These are phyloP conservation scores for Talaromyces adpressus DNA, from an alignment of 495 filamentous ascomycete genomes.

Conservation along the genomic window DNA sequence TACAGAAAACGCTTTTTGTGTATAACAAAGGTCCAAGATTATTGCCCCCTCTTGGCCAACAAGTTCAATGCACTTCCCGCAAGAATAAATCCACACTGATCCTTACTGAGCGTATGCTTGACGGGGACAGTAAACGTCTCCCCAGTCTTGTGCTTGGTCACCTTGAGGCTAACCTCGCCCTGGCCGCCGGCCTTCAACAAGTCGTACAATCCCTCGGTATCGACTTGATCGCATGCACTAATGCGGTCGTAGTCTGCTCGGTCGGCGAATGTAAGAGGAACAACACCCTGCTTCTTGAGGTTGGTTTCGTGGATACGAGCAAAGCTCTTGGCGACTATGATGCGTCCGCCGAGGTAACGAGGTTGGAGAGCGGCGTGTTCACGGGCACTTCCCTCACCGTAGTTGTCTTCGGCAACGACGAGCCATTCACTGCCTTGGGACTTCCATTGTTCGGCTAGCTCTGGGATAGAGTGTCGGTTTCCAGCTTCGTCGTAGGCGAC, in stretches of 20 bases:
- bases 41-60: constrained; percentile 49
- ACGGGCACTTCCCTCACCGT: constrained; percentile 90
- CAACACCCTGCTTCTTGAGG: constrained; percentile 97
- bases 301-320: constrained; percentile 98
- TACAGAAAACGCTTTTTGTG: background rate
- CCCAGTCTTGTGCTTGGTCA: constrained; percentile 56
- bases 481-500: constrained; percentile 79
- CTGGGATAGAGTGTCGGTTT: constrained; percentile 60
- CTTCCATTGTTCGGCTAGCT: constrained; percentile 79
- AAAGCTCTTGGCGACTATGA: constrained; percentile 88
- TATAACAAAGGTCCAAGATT: background rate
- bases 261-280: constrained; percentile 82
- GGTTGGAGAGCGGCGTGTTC: constrained; percentile 98
- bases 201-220: constrained; percentile 74
- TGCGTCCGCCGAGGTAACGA: constrained; percentile 78
- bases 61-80: constrained; percentile 93
- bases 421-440: constrained; percentile 64
- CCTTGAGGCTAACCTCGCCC: constrained; percentile 63
- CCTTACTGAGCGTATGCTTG: constrained; percentile 74
- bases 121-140: constrained; percentile 53
- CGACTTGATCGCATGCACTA: constrained; percentile 71
- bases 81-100: constrained; percentile 85
- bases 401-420: constrained; percentile 95
- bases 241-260: constrained; percentile 83
- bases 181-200: constrained; percentile 70